A percentile compares a stretch with the other conserved stretches of the same genome.
Evolutionary conservation across 73 alveolate species (phyloP).

Genomic region (Symbiodinium pilosum): DNA sequence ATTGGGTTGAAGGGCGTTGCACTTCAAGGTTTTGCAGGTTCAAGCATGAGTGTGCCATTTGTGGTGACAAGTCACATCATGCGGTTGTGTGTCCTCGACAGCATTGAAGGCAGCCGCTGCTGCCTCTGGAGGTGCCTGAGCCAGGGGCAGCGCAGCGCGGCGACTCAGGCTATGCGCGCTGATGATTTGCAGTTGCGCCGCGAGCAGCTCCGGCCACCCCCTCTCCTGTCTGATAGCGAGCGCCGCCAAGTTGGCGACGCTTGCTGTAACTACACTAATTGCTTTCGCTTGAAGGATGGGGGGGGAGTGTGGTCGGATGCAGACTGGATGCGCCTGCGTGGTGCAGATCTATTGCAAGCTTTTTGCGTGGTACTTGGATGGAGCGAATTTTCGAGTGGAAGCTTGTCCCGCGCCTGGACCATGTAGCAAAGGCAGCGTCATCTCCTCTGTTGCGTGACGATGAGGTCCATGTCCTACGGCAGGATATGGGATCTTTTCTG

Average conservation of each 20-base stretch:
- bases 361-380: not conserved
- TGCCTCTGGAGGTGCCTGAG: not conserved
- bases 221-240: not conserved
- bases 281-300: not conserved
- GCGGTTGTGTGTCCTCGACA: not conserved
- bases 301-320: conserved; percentile 10
- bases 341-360: not conserved
- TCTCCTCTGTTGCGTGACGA: not conserved
- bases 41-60: not conserved
- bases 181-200: not conserved
- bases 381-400: not conserved
- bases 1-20: conserved; percentile 1
- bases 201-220: not conserved
- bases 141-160: not conserved
- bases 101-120: not conserved
- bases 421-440: not conserved
- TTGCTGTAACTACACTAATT: not conserved
- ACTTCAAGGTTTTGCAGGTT: not conserved
- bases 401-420: not conserved
- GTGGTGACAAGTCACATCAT: conserved; percentile 12
- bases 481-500: not conserved
- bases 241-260: not conserved
- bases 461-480: not conserved
- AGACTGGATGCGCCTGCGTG: not conserved
- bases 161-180: not conserved